Base-by-base conservation (phyloP, 2,329 filamentous ascomycete species). In the Fusarium sp. region DNA sequence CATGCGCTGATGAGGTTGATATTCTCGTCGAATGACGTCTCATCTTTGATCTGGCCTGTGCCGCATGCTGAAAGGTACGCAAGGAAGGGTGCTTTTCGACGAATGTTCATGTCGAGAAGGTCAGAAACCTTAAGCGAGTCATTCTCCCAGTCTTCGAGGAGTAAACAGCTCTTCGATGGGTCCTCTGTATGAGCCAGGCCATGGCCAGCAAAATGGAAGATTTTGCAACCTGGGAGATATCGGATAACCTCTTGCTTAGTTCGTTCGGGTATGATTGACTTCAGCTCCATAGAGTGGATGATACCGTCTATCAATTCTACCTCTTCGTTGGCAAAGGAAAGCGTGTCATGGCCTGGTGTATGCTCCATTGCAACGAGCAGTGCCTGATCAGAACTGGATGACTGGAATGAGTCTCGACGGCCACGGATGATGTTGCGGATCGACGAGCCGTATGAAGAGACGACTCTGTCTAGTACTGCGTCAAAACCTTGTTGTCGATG, bases 181-280 rank as follows among this genome's bases (percentile, higher is more conserved):
- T 67, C 44, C 5, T 54, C 21, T 30, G 25, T 1, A 18, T 52
- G 25, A 3, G 25, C 16, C 1, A 43, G 21, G 9, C 33, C 60
- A 9, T 67, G 60, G 1, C 64, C 60, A 6, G 64, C 49, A 9
- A 64, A 67, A 12, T 67, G 60, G n/a, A 67, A 67, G 4, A 67
- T 50, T 3, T 5, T n/a, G n/a, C 60, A 67, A 2, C 40, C 11
- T 33, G n/a, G 33, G 4, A 67, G 28, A 37, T 58, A 25, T 3
- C 18, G 23, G 0, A 38, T 32, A 7, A 67, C 33, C 9, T 53
- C 32, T 2, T 58, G 9, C 25, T 67, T 67, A 1, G 23, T 58
- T 1, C 8, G 25, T 3, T 2, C 1, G 4, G 43, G 33, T 13
- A 58, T 35, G 3, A 58, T 15, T 2, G 38, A 33, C 2, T 35